A percentile compares a stretch with the other conserved stretches of the same genome.
Conservation (phyloP, 768 basidiomycete genomes). For the Holtermanniella nyarrowii region DNA sequence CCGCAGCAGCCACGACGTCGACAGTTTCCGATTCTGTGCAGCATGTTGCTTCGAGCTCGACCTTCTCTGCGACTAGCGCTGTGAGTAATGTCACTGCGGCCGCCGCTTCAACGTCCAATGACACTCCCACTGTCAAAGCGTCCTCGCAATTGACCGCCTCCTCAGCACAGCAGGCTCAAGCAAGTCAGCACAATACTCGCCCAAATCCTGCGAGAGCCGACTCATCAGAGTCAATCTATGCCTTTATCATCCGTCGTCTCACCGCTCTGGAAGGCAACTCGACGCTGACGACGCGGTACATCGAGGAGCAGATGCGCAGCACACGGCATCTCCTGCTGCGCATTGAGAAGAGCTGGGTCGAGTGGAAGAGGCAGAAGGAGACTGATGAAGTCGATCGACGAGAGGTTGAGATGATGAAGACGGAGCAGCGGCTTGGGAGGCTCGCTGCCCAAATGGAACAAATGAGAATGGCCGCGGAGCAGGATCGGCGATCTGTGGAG, state of each 20-base stretch:
- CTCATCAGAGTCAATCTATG: conserved; percentile 73
- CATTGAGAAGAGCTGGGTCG: conserved; percentile 24
- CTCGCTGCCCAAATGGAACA: conserved; percentile 53
- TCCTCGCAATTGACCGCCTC: background rate
- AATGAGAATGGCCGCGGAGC: conserved; percentile 56
- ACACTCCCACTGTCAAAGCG: background rate
- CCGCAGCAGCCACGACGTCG: background rate
- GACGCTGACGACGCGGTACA: conserved; percentile 69
- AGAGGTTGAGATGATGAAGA: conserved; percentile 32
- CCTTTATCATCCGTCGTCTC: conserved; percentile 89
- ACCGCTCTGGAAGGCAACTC: conserved; percentile 76
- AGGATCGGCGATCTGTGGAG: conserved; percentile 61
- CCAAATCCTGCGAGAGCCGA: conserved; percentile 19
- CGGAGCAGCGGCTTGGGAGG: conserved; percentile 53
- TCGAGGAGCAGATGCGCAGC: conserved; percentile 74
- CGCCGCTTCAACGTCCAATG: background rate
- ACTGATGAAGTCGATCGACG: conserved; percentile 19
- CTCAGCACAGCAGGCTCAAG: background rate
- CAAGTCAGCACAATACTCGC: conserved; percentile 3
- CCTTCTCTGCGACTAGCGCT: background rate
- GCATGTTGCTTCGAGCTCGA: background rate
- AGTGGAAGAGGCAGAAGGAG: conserved; percentile 22
- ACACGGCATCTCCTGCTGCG: conserved; percentile 60
- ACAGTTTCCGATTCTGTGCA: background rate
- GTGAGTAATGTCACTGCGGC: background rate